A percentile compares a stretch with the other conserved stretches of the same genome.
Evolutionary conservation across 345 rosid species (phyloP).

Genomic region (Syzygium jambos): DNA sequence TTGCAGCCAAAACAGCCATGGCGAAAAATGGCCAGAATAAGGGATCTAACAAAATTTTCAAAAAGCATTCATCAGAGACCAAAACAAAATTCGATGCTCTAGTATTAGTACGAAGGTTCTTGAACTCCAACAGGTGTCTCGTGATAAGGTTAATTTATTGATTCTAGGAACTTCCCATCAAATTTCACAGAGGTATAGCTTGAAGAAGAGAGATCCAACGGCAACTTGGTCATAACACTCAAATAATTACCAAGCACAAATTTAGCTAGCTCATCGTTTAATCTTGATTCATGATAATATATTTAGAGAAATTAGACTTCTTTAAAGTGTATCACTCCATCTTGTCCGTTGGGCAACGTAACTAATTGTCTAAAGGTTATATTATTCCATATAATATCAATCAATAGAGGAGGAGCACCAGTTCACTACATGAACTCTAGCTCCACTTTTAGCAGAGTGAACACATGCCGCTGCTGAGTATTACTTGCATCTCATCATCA

Average conservation of each 20-base stretch:
- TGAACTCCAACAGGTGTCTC: neutral
- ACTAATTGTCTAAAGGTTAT: neutral
- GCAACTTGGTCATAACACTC: neutral
- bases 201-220: neutral
- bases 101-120: neutral
- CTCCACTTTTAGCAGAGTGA: neutral
- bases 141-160: neutral
- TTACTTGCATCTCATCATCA: neutral
- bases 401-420: neutral
- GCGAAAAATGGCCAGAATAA: constrained; percentile 74
- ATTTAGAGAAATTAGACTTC: neutral
- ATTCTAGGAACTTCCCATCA: neutral
- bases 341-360: neutral
- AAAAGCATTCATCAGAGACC: constrained; percentile 3
- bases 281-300: neutral
- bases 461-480: neutral
- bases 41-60: constrained; percentile 33
- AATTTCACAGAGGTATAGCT: neutral
- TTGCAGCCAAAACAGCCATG: constrained; percentile 68
- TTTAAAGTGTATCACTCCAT: neutral
- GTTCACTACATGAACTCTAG: neutral
- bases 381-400: neutral
- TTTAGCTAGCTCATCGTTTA: neutral
- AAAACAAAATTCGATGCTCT: neutral
- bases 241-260: neutral